These are phyloP conservation scores for Xanthoconium stramineum DNA, from an alignment of 768 basidiomycete genomes.

Conservation along the genomic window DNA sequence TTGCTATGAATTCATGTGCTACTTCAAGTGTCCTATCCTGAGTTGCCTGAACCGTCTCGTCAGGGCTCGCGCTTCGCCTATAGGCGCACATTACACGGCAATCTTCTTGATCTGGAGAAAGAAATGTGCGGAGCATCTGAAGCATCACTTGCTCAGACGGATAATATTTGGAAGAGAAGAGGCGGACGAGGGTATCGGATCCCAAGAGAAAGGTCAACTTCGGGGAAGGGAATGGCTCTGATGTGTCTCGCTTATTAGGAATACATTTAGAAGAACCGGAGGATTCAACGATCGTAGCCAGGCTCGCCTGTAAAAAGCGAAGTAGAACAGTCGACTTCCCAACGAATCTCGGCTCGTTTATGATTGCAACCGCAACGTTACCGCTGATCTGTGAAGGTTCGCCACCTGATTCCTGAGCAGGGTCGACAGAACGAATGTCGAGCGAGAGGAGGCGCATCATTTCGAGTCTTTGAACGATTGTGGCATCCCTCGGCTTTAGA, in stretches of 20 bases:
- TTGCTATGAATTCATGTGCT: conserved; percentile 48
- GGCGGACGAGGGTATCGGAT: conserved; percentile 79
- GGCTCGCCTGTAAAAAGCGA: conserved; percentile 40
- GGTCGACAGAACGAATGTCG: conserved; percentile 31
- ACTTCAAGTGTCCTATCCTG: conserved; percentile 30
- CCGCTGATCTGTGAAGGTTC: conserved; percentile 2
- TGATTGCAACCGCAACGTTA: conserved; percentile 75
- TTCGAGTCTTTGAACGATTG: conserved; percentile 72
- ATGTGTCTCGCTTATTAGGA: conserved; percentile 8
- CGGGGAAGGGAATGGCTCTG: conserved; percentile 18
- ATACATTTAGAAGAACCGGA: neutral
- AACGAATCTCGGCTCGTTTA: conserved; percentile 87
- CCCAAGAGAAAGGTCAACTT: conserved; percentile 75
- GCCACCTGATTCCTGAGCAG: neutral
- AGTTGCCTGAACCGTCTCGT: conserved; percentile 25
- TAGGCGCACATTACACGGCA: conserved; percentile 67
- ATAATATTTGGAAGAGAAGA: conserved; percentile 78
- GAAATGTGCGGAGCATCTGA: conserved; percentile 51
- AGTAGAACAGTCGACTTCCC: conserved; percentile 68
- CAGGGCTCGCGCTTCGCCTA: conserved; percentile 33
- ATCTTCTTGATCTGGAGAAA: conserved; percentile 53
- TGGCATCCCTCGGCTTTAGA: conserved; percentile 67
- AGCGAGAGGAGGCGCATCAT: conserved; percentile 79
- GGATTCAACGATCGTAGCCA: conserved; percentile 8
- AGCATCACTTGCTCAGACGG: conserved; percentile 51